These are phyloP conservation scores for Sclerotinia spermophila DNA, from an alignment of 2,329 filamentous ascomycete genomes.

Conservation along the genomic window DNA sequence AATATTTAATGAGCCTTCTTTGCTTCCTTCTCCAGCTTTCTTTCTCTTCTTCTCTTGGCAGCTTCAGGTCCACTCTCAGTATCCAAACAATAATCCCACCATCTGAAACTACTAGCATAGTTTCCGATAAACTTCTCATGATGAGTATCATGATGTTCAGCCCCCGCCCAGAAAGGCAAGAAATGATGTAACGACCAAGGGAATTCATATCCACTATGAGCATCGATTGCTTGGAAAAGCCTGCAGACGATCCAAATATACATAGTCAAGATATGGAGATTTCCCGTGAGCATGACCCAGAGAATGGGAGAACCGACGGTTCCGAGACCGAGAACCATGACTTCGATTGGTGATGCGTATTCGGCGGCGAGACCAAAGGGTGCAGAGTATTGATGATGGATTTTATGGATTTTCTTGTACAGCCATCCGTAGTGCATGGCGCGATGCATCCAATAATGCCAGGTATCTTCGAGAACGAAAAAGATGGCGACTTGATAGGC, in stretches of 20 bases:
- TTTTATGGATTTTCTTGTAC: conserved; percentile 97
- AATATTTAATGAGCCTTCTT: conserved; percentile 45
- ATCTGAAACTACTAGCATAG: conserved; percentile 95
- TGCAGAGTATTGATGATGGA: conserved; percentile 97
- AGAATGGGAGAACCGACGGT: conserved; percentile 78
- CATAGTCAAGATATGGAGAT: conserved; percentile 96
- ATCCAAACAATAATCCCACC: conserved; percentile 95
- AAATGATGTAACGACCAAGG: conserved; percentile 95
- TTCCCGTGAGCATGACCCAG: conserved; percentile 76
- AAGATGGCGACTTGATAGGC: conserved; percentile 87
- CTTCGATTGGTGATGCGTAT: conserved; percentile 96
- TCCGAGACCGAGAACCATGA: conserved; percentile 88
- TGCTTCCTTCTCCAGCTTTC: conserved; percentile 61
- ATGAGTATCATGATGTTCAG: conserved; percentile 93
- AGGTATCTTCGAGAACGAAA: conserved; percentile 93
- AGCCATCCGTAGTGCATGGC: conserved; percentile 89
- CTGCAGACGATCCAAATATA: conserved; percentile 92
- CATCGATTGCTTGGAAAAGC: conserved; percentile 95
- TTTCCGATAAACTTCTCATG: conserved; percentile 99
- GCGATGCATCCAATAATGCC: conserved; percentile 98
- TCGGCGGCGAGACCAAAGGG: conserved; percentile 95
- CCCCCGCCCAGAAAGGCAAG: conserved; percentile 96
- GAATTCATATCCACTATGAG: conserved; percentile 97
- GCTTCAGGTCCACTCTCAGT: conserved; percentile 91
- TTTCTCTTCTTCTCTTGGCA: conserved; percentile 76